Evolutionary conservation across 192 early-diverging fungal genomes (phyloP).

Genomic region (Geranomyces variabilis): DNA sequence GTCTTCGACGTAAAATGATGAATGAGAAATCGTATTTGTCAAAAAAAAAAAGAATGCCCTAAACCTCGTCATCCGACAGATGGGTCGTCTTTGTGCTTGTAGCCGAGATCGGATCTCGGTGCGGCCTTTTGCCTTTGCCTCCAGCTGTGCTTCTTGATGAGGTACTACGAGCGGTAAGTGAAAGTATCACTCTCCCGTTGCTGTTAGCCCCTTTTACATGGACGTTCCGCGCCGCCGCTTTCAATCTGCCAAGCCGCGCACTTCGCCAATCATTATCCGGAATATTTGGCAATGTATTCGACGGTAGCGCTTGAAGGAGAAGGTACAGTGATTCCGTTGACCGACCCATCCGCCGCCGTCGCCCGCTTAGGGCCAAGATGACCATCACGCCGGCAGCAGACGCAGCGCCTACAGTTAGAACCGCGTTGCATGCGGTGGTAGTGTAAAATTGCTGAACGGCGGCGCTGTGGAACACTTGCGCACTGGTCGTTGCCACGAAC

Average conservation of each 20-base stretch:
- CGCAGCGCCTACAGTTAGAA: background rate
- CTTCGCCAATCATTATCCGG: background rate
- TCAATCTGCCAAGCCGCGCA: background rate
- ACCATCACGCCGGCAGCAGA: background rate
- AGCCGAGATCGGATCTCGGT: too few species aligned
- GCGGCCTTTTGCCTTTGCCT: too few species aligned
- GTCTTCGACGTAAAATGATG: too few species aligned
- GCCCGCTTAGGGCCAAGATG: background rate
- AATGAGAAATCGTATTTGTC: too few species aligned
- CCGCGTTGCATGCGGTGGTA: background rate
- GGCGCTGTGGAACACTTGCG: background rate
- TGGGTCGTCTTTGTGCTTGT: too few species aligned
- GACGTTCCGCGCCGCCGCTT: background rate
- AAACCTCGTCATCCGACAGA: too few species aligned
- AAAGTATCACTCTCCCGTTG: background rate
- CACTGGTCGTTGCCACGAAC: background rate
- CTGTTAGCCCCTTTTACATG: background rate
- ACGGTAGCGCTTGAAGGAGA: background rate
- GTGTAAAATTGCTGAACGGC: background rate
- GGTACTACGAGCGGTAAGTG: too few species aligned
- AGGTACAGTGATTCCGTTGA: background rate
- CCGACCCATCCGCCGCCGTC: background rate
- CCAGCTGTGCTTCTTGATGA: too few species aligned
- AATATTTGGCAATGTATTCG: background rate
- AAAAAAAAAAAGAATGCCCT: too few species aligned